phyloP scores from a whole-genome alignment of 345 rosid genomes.

The Rhizophora apiculata region DNA sequence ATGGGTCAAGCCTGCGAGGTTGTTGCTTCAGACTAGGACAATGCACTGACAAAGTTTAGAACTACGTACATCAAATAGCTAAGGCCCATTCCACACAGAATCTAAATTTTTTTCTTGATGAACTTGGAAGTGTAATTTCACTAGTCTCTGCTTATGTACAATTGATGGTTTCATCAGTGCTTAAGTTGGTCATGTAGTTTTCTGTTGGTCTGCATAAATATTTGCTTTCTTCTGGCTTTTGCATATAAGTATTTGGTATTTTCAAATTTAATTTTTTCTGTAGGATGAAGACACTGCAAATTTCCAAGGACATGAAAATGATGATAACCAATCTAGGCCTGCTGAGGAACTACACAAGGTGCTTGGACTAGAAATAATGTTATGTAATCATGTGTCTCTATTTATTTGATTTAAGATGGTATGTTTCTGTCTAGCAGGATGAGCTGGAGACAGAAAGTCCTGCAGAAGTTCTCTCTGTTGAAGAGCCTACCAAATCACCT shows the following conservation, averaged over 20 bases:
- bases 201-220: too few relatives aligned
- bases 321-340: slow-evolving; percentile 25
- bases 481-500: slow-evolving; percentile 41
- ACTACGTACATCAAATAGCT: too few relatives aligned
- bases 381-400: not conserved
- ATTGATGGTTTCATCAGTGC: too few relatives aligned
- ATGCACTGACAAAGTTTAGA: too few relatives aligned
- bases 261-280: not conserved
- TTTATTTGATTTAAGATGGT: slow-evolving; percentile 3
- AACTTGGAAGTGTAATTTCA: too few relatives aligned
- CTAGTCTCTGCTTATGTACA: too few relatives aligned
- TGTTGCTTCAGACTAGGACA: too few relatives aligned
- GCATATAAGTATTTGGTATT: not conserved
- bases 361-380: slow-evolving; percentile 5
- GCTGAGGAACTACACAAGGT: slow-evolving; percentile 52
- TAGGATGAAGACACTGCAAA: slow-evolving; percentile 47
- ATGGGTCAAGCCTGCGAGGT: too few relatives aligned
- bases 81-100: too few relatives aligned
- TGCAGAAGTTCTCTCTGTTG: slow-evolving; percentile 36
- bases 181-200: too few relatives aligned
- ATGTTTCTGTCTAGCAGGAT: slow-evolving; percentile 35
- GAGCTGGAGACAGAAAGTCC: slow-evolving; percentile 43
- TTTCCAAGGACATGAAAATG: slow-evolving; percentile 40
- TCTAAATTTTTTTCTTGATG: too few relatives aligned
- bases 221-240: not conserved